Evolutionary conservation across 306 rosid genomes (phyloP).

Genomic region (Vigna radiata): DNA sequence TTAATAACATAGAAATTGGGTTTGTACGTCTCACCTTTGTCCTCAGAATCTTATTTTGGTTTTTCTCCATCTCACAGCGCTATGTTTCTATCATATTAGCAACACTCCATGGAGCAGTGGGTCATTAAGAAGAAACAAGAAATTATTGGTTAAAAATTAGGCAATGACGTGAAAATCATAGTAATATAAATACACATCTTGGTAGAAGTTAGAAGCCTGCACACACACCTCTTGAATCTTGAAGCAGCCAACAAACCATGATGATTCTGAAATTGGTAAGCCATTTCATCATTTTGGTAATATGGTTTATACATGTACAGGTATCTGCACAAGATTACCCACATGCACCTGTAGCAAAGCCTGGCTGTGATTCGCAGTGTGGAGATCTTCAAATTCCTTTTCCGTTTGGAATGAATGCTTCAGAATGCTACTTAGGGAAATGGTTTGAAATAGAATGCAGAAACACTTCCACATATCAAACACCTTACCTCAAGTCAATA

Average conservation of each 20-base stretch:
- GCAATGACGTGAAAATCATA: no score
- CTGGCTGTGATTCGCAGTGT: conserved; percentile 42
- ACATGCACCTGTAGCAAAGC: not conserved
- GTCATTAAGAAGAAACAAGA: no score
- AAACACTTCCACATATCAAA: no score
- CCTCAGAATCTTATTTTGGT: no score
- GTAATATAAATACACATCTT: not conserved
- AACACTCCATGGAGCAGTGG: no score
- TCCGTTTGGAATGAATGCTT: conserved; percentile 56
- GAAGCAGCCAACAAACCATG: no score
- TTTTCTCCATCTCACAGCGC: no score
- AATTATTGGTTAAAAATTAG: no score
- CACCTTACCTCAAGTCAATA: conserved; percentile 7
- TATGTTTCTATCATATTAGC: no score
- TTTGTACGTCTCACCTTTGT: no score
- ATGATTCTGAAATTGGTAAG: not conserved
- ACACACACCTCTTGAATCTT: not conserved
- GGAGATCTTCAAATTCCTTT: conserved; percentile 39
- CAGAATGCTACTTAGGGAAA: conserved; percentile 34
- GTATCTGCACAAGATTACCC: not conserved
- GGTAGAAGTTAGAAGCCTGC: not conserved
- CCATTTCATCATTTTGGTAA: not conserved
- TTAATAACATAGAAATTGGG: no score
- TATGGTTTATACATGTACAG: not conserved
- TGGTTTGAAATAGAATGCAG: conserved; percentile 55